Evolutionary conservation across 352 stramenopile species (phyloP).

Genomic region (Pythium guiyangense): DNA sequence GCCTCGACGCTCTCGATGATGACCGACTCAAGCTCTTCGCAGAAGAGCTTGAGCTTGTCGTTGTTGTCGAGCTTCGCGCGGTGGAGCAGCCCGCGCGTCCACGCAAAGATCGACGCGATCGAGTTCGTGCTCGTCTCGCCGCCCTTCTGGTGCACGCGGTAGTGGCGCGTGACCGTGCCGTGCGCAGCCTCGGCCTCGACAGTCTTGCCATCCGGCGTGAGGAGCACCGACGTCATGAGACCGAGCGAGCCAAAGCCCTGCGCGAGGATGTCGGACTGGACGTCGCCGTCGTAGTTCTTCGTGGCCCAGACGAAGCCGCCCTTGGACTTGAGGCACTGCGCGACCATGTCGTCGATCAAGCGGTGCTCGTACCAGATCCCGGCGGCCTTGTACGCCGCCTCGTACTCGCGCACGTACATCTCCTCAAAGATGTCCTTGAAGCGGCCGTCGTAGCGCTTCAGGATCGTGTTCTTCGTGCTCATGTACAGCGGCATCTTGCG

Average conservation of each 20-base stretch:
- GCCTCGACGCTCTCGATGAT: constrained; percentile 82
- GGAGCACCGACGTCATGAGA: constrained; percentile 85
- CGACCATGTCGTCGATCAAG: constrained; percentile 90
- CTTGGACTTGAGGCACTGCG: constrained; percentile 85
- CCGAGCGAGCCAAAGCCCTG: constrained; percentile 87
- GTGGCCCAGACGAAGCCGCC: constrained; percentile 88
- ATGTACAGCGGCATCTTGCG: constrained; percentile 78
- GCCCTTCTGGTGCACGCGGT: constrained; percentile 84
- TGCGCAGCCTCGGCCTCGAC: constrained; percentile 87
- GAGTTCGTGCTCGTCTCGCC: constrained; percentile 87
- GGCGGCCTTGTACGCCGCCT: constrained; percentile 58
- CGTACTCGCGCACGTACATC: constrained; percentile 81
- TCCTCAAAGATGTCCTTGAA: constrained; percentile 90
- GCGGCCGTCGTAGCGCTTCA: constrained; percentile 84
- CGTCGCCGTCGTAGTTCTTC: constrained; percentile 92
- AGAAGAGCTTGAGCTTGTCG: constrained; percentile 65
- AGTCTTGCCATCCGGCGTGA: constrained; percentile 81
- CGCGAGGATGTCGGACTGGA: constrained; percentile 87
- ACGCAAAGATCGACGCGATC: constrained; percentile 88
- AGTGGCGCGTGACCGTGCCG: constrained; percentile 88
- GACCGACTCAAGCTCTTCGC: constrained; percentile 62
- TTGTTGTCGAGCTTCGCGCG: constrained; percentile 86
- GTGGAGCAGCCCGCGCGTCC: constrained; percentile 80
- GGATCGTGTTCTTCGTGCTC: constrained; percentile 90
- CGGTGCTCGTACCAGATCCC: constrained; percentile 85